Percentiles rank a stretch among this genome's conserved stretches.
These are phyloP conservation scores for Penicillium desertorum DNA, from an alignment of 495 filamentous ascomycete species.

Conservation along the genomic window DNA sequence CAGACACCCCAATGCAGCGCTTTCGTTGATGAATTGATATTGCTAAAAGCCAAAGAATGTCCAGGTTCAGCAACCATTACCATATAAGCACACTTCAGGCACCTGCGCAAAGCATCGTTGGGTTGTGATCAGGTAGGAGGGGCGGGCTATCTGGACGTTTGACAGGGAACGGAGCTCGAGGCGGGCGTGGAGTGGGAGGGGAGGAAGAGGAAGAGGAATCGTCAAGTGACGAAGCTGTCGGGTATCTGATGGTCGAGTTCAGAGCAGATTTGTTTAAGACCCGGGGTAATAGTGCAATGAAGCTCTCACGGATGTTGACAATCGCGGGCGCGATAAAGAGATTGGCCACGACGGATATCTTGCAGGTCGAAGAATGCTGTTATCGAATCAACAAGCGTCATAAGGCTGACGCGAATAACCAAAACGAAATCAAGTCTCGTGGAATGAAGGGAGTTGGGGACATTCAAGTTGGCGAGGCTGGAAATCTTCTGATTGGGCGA, in stretches of 20 bases:
- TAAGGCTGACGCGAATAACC: no score
- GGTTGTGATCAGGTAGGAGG: conserved; percentile 1
- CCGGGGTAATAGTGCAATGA: conserved; percentile 14
- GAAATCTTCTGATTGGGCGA: conserved; percentile 30
- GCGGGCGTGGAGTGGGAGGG: neutral
- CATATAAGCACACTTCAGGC: neutral
- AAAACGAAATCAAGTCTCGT: conserved; percentile 3
- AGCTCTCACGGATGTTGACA: conserved; percentile 6
- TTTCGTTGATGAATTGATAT: neutral
- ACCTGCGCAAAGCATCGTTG: conserved; percentile 22
- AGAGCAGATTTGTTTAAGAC: conserved; percentile 6
- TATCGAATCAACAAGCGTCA: conserved; percentile 2
- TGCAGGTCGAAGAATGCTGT: conserved; percentile 9
- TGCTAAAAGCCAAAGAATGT: neutral
- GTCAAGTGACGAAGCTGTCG: neutral
- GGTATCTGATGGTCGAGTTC: neutral
- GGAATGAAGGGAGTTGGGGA: conserved; percentile 15
- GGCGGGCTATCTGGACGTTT: conserved; percentile 2
- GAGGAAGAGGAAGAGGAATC: neutral
- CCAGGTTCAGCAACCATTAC: conserved; percentile 15
- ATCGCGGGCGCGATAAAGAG: conserved; percentile 10
- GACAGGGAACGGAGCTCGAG: neutral
- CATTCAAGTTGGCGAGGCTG: conserved; percentile 23
- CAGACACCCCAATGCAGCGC: conserved; percentile 1
- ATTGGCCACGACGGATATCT: conserved; percentile 5